Evolutionary conservation across 108 stramenopile species (phyloP).

Genomic region (Schizochytrium sp.): DNA sequence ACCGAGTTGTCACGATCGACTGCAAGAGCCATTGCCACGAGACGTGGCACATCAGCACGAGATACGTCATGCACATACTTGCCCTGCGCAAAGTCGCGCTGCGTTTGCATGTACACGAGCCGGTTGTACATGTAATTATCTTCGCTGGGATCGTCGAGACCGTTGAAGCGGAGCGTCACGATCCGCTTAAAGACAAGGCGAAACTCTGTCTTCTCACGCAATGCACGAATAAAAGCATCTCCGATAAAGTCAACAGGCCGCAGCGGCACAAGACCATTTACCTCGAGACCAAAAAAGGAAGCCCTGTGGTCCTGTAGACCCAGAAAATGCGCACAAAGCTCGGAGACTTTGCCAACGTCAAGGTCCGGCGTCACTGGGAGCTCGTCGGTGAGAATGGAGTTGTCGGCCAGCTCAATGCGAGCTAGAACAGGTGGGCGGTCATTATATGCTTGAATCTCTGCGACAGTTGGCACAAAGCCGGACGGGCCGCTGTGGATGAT

Average conservation of each 20-base stretch:
- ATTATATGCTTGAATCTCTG: conserved; percentile 60
- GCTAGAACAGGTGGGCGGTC: conserved; percentile 57
- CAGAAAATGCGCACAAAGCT: conserved; percentile 54
- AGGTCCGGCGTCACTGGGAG: conserved; percentile 58
- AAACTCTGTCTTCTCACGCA: conserved; percentile 47
- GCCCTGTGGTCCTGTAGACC: conserved; percentile 37
- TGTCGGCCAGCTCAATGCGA: conserved; percentile 55
- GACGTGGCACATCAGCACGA: too few species aligned
- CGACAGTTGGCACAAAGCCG: conserved; percentile 57
- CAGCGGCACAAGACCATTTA: conserved; percentile 49
- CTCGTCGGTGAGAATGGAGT: conserved; percentile 52
- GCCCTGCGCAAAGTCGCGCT: conserved; percentile 47
- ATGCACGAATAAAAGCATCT: conserved; percentile 50
- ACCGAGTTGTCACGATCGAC: not conserved
- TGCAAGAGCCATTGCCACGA: not conserved
- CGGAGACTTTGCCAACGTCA: conserved; percentile 50
- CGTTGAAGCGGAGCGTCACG: conserved; percentile 36
- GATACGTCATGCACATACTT: conserved; percentile 28
- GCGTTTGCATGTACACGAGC: conserved; percentile 55
- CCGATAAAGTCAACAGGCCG: conserved; percentile 53
- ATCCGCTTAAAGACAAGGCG: conserved; percentile 60
- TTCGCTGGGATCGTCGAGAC: not conserved
- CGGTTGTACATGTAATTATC: conserved; percentile 25
- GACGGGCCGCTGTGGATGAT: conserved; percentile 41
- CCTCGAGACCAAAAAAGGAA: conserved; percentile 49